These are phyloP conservation scores for Epithele typhae DNA, from an alignment of 768 basidiomycete species.

Conservation along the genomic window DNA sequence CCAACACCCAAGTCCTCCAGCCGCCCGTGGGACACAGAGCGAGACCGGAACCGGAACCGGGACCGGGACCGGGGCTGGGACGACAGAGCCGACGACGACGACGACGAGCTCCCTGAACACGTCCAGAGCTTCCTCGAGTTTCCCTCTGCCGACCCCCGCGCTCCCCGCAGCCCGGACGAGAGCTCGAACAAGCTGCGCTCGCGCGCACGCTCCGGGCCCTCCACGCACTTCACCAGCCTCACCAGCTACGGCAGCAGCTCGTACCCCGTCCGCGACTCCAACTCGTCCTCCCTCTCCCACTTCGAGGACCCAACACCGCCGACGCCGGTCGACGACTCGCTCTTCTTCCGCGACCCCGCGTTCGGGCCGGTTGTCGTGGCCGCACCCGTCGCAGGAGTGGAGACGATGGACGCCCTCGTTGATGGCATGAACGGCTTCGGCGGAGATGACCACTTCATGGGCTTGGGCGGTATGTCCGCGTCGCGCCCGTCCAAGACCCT, in stretches of 20 bases:
- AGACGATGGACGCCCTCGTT: conserved; percentile 84
- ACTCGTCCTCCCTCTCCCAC: conserved; percentile 59
- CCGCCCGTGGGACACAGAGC: conserved; percentile 3
- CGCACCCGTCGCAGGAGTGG: conserved; percentile 74
- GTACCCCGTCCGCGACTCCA: conserved; percentile 52
- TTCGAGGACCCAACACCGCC: conserved; percentile 69
- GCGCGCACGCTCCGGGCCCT: conserved; percentile 12
- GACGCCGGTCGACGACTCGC: conserved; percentile 51
- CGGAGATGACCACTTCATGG: conserved; percentile 50
- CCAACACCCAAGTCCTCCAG: neutral
- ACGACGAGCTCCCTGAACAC: neutral
- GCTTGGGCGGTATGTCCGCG: conserved; percentile 35
- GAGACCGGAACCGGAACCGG: conserved; percentile 4
- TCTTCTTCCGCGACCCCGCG: conserved; percentile 21
- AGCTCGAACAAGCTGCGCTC: conserved; percentile 8
- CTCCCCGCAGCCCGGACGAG: conserved; percentile 7
- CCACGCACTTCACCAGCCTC: conserved; percentile 3
- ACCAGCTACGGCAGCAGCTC: conserved; percentile 8
- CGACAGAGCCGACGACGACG: conserved; percentile 4
- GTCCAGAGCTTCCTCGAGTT: conserved; percentile 8
- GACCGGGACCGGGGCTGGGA: neutral
- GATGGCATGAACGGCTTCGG: conserved; percentile 79
- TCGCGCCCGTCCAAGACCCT: conserved; percentile 40
- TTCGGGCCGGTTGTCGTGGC: conserved; percentile 56
- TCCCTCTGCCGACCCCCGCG: conserved; percentile 8